Conservation (phyloP, 495 filamentous ascomycete genomes). For the Hypoxylon lenormandii region DNA sequence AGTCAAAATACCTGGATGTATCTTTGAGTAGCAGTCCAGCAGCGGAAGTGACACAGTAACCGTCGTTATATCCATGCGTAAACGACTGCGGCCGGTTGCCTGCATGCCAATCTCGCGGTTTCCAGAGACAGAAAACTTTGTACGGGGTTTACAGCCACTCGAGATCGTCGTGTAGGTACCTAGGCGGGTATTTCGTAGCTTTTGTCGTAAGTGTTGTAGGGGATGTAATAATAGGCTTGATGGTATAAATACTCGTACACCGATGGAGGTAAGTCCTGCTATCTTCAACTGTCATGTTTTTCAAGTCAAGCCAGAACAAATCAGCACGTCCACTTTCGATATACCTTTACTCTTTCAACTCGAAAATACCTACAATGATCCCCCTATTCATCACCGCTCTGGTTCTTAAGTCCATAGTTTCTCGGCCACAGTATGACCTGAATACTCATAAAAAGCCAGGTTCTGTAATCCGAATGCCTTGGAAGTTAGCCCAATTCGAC, state of each 20-base stretch:
- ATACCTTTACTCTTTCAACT: too few species aligned
- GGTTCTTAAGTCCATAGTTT: slow-evolving; percentile 1
- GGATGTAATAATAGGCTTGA: too few species aligned
- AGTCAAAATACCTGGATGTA: too few species aligned
- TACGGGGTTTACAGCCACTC: slow-evolving; percentile 4
- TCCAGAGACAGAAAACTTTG: background rate
- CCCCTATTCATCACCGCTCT: background rate
- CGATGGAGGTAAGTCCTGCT: too few species aligned
- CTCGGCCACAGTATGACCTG: background rate
- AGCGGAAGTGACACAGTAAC: too few species aligned
- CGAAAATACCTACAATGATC: too few species aligned
- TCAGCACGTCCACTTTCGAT: too few species aligned
- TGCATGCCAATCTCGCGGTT: slow-evolving; percentile 19
- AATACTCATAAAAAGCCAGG: background rate
- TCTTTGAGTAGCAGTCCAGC: too few species aligned
- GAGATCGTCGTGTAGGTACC: background rate
- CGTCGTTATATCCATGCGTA: background rate
- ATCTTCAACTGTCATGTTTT: too few species aligned
- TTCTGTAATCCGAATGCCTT: background rate
- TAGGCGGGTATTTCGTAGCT: background rate
- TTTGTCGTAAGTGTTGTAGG: background rate
- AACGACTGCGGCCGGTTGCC: slow-evolving; percentile 10
- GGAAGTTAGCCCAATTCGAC: slow-evolving; percentile 41
- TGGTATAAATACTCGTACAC: too few species aligned
- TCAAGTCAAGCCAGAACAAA: too few species aligned